These are phyloP conservation scores for Aspergillus ibericus DNA, from an alignment of 2,329 filamentous ascomycete species.

Conservation along the genomic window DNA sequence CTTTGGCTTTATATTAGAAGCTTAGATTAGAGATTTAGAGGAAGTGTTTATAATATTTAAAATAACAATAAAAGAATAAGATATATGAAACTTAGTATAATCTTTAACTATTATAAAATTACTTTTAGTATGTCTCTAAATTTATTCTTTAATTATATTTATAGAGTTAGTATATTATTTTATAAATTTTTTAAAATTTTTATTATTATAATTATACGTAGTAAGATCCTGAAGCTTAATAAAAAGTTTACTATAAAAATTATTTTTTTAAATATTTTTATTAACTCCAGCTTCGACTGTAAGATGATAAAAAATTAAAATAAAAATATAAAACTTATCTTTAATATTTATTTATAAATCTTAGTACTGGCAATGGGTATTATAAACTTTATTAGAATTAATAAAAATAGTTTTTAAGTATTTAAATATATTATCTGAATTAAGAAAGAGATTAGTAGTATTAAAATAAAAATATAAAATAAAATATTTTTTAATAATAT, in stretches of 20 bases:
- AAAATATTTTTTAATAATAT: background rate
- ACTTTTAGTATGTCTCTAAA: background rate
- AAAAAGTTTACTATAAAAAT: background rate
- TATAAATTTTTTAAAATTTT: background rate
- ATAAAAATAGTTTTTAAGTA: background rate
- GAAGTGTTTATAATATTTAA: background rate
- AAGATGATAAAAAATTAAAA: background rate
- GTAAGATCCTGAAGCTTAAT: background rate
- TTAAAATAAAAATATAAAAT: background rate
- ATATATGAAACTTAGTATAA: background rate
- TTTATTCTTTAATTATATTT: background rate
- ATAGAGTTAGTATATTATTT: background rate
- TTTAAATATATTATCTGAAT: background rate
- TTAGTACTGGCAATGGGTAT: background rate
- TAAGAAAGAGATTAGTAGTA: background rate
- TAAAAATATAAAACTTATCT: background rate
- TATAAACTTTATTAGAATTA: background rate
- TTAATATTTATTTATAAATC: conserved; percentile 3
- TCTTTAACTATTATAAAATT: background rate
- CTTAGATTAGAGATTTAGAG: background rate
- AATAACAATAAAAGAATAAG: background rate
- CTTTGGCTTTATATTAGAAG: background rate
- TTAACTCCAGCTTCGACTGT: background rate
- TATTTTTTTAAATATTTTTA: conserved; percentile 1
- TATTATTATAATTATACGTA: background rate